phyloP scores from a whole-genome alignment of 768 basidiomycete genomes.

The Podaxis carcinomalis region DNA sequence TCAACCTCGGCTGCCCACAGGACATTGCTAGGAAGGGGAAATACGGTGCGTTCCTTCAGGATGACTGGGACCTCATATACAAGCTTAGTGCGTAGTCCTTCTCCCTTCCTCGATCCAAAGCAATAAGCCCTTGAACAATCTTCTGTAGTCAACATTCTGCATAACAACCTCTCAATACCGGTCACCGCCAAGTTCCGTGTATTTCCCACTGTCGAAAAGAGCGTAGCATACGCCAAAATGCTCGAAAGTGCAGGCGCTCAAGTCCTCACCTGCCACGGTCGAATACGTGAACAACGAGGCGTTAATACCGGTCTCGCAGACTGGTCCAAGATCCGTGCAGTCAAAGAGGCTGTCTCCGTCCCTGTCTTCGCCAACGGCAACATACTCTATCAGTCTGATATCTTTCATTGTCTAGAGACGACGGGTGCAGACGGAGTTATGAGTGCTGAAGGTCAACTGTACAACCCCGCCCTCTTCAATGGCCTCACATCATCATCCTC shows the following conservation, averaged over 20 bases:
- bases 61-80: conserved; percentile 91
- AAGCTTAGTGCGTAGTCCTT: conserved; percentile 53
- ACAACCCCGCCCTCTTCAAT: conserved; percentile 82
- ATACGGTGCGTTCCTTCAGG: conserved; percentile 90
- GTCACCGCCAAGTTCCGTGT: conserved; percentile 97
- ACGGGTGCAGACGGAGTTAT: conserved; percentile 93
- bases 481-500: conserved; percentile 22
- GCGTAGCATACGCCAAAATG: conserved; percentile 94
- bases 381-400: conserved; percentile 82
- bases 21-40: conserved; percentile 86
- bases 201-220: conserved; percentile 80
- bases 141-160: conserved; percentile 74
- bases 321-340: conserved; percentile 85
- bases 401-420: conserved; percentile 68
- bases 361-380: conserved; percentile 99
- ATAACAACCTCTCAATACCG: conserved; percentile 80
- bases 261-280: conserved; percentile 90
- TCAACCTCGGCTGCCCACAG: conserved; percentile 94
- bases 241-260: conserved; percentile 94
- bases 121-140: not conserved
- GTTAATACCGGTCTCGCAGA: conserved; percentile 82
- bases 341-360: conserved; percentile 84
- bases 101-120: not conserved
- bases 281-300: conserved; percentile 88
- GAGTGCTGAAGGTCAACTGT: conserved; percentile 92